Base-by-base conservation (phyloP, 257 asterid species). In the Ilex asprella region DNA sequence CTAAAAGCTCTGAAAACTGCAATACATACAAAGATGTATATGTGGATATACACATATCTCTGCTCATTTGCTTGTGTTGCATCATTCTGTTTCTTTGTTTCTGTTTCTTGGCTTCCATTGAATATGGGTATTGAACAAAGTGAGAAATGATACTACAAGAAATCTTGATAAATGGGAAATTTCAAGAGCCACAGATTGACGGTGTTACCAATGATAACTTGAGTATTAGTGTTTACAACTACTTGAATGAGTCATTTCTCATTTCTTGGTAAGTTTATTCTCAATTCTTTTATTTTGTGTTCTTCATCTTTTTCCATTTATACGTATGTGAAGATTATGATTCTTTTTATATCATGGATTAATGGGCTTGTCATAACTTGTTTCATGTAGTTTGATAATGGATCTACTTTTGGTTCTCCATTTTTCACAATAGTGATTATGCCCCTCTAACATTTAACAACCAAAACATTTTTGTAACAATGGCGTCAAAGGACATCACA, bases 151-250 rank as follows among this genome's bases (percentile, higher is more conserved):
- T 43, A n/a, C 13, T 63, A 81, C 88, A 92, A 97, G 99, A 87
- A 5, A 89, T 92, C 67, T 73, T 89, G 89, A 89, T 92, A 41
- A 92, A 92, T 67, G 96, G 95, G 56, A 93, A 86, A 85, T 92
- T 89, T 70, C 99, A 95, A n/a, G 99, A 96, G 63, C 99, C 99
- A 67, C 86, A 84, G 56, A 89, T 89, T 65, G 93, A 84, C 75
- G 89, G 97, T 63, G 91, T 89, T 55, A 92, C 97, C 16, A 92
- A 92, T 67, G 96, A 92, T 62, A 92, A 92, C 80, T 78, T 92
- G 88, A 80, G 89, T 75, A 86, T 92, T 80, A 92, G 80, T 75
- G 93, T 92, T 51, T 68, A 77, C 73, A 92, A 92, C 80, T 83
- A 79, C 88, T 79, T 92, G 67, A 78, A 71, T 43, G 99, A 92